phyloP scores from a whole-genome alignment of 805 yeast genomes.

The Diddensiella santjacobensis region DNA sequence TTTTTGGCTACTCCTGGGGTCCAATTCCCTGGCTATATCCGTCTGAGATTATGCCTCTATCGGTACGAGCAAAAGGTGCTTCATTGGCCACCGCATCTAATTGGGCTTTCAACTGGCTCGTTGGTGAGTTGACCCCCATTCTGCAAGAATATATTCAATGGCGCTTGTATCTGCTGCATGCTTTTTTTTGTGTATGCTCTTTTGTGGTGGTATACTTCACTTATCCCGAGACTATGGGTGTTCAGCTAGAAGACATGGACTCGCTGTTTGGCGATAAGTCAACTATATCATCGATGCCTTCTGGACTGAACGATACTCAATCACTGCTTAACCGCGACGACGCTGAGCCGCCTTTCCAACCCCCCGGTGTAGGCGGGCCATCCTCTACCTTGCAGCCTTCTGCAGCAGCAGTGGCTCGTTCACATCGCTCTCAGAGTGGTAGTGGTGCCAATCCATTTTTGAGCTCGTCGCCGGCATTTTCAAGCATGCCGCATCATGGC shows the following conservation, averaged over 20 bases:
- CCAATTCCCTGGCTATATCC: constrained; percentile 90
- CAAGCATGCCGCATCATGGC: neutral
- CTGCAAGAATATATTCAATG: constrained; percentile 72
- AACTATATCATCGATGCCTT: constrained; percentile 23
- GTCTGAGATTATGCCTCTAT: constrained; percentile 79
- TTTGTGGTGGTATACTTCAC: constrained; percentile 65
- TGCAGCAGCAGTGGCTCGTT: constrained; percentile 27
- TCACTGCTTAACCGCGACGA: constrained; percentile 19
- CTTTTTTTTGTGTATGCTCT: constrained; percentile 69
- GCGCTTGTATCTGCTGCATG: constrained; percentile 80
- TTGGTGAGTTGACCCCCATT: constrained; percentile 88
- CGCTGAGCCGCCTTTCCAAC: constrained; percentile 9
- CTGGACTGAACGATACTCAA: constrained; percentile 22
- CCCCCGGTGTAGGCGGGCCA: constrained; percentile 14
- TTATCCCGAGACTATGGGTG: constrained; percentile 90
- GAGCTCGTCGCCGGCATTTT: neutral
- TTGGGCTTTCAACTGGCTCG: constrained; percentile 89
- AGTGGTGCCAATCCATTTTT: constrained; percentile 4
- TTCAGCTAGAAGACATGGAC: constrained; percentile 88
- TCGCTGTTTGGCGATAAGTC: constrained; percentile 72
- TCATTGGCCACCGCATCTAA: constrained; percentile 87
- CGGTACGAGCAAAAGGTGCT: constrained; percentile 85
- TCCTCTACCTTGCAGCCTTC: constrained; percentile 25
- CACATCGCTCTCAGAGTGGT: constrained; percentile 13
- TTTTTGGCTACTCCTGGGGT: constrained; percentile 89